Conservation (phyloP, 768 basidiomycete genomes). For the Phlegmacium glaucopus region DNA sequence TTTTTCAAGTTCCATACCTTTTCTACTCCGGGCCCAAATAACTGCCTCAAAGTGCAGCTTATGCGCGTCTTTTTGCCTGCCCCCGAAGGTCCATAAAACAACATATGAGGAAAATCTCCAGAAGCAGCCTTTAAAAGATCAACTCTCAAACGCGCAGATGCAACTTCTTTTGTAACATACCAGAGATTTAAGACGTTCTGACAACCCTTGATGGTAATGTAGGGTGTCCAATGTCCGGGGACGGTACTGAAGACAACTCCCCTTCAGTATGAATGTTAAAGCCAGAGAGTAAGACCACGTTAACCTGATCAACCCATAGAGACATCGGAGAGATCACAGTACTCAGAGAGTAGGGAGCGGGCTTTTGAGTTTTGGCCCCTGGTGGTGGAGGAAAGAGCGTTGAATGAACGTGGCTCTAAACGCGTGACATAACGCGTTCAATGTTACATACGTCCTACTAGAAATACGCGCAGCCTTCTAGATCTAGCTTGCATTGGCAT, state of each 20-base stretch:
- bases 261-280: conserved; percentile 5
- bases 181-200: conserved; percentile 74
- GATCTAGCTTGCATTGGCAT: too few species aligned
- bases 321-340: conserved; percentile 41
- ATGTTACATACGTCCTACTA: too few species aligned
- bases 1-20: conserved; percentile 53
- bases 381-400: not conserved
- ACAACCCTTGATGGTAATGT: conserved; percentile 83
- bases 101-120: conserved; percentile 95
- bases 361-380: not conserved
- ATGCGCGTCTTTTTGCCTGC: conserved; percentile 99
- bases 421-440: conserved; percentile 19
- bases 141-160: not conserved
- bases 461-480: too few species aligned
- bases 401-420: conserved; percentile 10
- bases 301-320: conserved; percentile 66
- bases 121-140: conserved; percentile 59
- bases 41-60: conserved; percentile 79
- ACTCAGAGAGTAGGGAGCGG: not conserved
- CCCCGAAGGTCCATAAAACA: conserved; percentile 96
- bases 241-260: conserved; percentile 54
- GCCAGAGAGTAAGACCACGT: conserved; percentile 4
- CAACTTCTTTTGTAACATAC: conserved; percentile 34
- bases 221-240: conserved; percentile 82
- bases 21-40: conserved; percentile 91